These are phyloP conservation scores for Parasitella parasitica DNA, from an alignment of 371 early-diverging fungal species.

Conservation along the genomic window DNA sequence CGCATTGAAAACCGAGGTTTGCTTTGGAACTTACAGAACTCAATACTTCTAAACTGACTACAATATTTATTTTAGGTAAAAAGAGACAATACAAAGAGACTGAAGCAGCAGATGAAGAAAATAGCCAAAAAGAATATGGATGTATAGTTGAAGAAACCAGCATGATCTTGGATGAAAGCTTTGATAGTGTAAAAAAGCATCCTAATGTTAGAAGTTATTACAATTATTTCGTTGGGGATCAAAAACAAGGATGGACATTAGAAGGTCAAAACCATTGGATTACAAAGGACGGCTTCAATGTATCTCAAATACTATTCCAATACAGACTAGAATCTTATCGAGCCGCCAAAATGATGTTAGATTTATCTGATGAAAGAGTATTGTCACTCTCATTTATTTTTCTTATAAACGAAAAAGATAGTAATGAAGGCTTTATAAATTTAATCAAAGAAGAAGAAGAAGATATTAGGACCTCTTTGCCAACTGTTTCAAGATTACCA, in stretches of 20 bases:
- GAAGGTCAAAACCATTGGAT: background rate
- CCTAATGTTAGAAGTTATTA: background rate
- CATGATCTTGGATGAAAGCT: background rate
- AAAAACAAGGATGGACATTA: constrained; percentile 3
- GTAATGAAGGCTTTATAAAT: background rate
- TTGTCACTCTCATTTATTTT: constrained; percentile 4
- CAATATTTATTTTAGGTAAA: background rate
- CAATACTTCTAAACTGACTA: background rate
- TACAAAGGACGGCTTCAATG: background rate
- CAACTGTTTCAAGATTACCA: background rate
- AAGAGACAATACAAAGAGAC: background rate
- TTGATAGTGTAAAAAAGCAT: constrained; percentile 1
- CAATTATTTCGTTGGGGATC: constrained; percentile 1
- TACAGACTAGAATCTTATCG: background rate
- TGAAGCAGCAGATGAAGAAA: background rate
- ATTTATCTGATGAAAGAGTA: background rate
- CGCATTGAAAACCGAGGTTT: background rate
- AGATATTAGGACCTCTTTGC: background rate
- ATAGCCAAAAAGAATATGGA: background rate
- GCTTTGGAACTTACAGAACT: background rate
- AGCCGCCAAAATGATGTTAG: background rate
- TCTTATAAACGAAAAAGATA: background rate
- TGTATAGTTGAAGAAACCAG: background rate
- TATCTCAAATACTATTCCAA: background rate
- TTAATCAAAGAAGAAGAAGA: background rate